Percentiles rank a stretch among this genome's conserved stretches.
Evolutionary conservation across 2,329 filamentous ascomycete species (phyloP).

Genomic region (Alternaria sp.): DNA sequence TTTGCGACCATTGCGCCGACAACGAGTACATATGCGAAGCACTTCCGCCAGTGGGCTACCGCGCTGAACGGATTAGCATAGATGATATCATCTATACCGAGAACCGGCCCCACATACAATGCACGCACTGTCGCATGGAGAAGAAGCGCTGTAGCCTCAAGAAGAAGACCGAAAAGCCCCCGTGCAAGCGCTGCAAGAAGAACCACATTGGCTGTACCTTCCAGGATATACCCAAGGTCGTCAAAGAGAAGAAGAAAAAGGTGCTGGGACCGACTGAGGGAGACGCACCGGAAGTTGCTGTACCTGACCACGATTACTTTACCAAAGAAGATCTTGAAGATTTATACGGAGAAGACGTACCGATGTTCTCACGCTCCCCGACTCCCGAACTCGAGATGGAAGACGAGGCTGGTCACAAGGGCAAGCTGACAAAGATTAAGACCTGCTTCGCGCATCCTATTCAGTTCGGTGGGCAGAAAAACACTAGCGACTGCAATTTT

Average conservation of each 20-base stretch:
- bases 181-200: constrained; percentile 43
- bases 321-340: constrained; percentile 24
- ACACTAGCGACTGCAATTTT: constrained; percentile 48
- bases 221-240: constrained; percentile 20
- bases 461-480: constrained; percentile 29
- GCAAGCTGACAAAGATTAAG: constrained; percentile 37
- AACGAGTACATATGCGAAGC: constrained; percentile 21
- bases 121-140: constrained; percentile 37
- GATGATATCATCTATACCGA: constrained; percentile 27
- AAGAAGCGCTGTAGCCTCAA: constrained; percentile 44
- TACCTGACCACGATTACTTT: constrained; percentile 9
- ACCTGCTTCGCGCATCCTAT: constrained; percentile 54
- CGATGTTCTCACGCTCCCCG: constrained; percentile 13
- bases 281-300: constrained; percentile 8
- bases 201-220: constrained; percentile 40
- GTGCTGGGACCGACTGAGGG: background rate
- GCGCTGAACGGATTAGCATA: constrained; percentile 23
- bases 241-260: constrained; percentile 13
- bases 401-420: constrained; percentile 34
- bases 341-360: constrained; percentile 10
- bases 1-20: constrained; percentile 29
- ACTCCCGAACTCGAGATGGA: constrained; percentile 35
- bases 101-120: constrained; percentile 24
- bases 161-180: constrained; percentile 32
- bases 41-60: constrained; percentile 24